Percentiles rank a stretch among this genome's conserved stretches.
These are phyloP conservation scores for Exobasidium rhododendri DNA, from an alignment of 1,284 basidiomycete species.

Conservation along the genomic window DNA sequence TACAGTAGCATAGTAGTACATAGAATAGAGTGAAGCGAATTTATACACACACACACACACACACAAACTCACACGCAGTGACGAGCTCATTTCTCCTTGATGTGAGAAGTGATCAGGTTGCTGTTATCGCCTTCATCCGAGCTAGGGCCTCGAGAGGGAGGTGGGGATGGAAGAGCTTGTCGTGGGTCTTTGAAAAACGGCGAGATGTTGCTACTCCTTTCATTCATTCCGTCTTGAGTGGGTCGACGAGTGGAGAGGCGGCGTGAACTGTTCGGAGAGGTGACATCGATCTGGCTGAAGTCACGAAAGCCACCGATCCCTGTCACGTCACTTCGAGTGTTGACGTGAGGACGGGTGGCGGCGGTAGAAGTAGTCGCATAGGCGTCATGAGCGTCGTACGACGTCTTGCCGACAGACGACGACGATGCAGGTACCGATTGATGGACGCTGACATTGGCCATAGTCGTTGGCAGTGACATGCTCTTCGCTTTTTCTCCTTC, in stretches of 20 bases:
- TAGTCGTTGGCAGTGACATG: slow-evolving; percentile 3
- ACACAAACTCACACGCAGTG: too few species aligned
- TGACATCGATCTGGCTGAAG: not conserved
- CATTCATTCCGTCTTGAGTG: not conserved
- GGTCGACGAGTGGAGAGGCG: not conserved
- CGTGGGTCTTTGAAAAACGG: slow-evolving; percentile 1
- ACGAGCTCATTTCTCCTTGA: not conserved
- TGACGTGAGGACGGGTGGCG: not conserved
- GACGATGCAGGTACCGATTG: not conserved
- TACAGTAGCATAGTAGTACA: not conserved
- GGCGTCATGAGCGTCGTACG: not conserved
- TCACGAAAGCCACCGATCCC: not conserved
- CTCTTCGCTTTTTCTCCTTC: not conserved
- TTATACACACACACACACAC: too few species aligned
- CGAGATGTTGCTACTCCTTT: not conserved
- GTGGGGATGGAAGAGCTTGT: not conserved
- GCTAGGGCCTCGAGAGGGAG: slow-evolving; percentile 3
- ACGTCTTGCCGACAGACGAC: not conserved
- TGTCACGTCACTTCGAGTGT: not conserved
- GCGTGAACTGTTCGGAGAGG: not conserved
- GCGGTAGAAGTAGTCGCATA: not conserved
- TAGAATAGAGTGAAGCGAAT: too few species aligned
- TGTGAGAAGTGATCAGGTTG: not conserved
- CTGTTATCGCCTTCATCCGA: not conserved
- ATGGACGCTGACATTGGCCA: not conserved